Evolutionary conservation across 202 grass and related monocot species (phyloP).

Genomic region (Sporobolus alterniflorus): DNA sequence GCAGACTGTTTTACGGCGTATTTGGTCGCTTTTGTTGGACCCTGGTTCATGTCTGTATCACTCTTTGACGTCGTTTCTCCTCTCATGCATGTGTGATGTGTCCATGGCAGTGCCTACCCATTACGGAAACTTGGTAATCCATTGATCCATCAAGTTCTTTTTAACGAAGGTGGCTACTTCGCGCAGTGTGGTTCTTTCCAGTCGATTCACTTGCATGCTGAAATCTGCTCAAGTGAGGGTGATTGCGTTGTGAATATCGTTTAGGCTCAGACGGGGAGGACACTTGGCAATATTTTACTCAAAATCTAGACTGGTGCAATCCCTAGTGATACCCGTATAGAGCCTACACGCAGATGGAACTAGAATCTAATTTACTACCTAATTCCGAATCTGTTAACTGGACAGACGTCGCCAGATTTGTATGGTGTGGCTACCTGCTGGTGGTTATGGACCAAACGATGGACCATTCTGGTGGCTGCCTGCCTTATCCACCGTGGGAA

Average conservation of each 20-base stretch:
- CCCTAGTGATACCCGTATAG: not conserved
- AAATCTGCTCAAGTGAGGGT: not conserved
- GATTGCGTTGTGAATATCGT: not conserved
- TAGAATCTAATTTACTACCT: not conserved
- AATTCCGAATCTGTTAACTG: not conserved
- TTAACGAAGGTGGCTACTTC: not conserved
- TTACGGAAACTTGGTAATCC: not conserved
- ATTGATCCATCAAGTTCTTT: not conserved
- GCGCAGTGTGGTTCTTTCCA: not conserved
- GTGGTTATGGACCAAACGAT: conserved; percentile 29
- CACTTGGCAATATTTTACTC: not conserved
- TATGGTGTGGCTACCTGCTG: not conserved
- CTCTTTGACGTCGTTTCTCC: not conserved
- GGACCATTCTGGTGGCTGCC: conserved; percentile 17
- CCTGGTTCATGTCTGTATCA: not conserved
- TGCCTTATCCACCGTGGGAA: conserved; percentile 7
- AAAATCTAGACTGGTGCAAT: not conserved
- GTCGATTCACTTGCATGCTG: not conserved
- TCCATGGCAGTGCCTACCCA: not conserved
- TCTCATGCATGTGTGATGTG: not conserved
- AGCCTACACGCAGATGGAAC: not conserved
- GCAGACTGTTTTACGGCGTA: not conserved
- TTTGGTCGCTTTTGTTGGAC: conserved; percentile 13
- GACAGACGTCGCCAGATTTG: not conserved
- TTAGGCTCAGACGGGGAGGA: not conserved